Evolutionary conservation across 345 rosid species (phyloP).

Genomic region (Odontarrhena argentea): DNA sequence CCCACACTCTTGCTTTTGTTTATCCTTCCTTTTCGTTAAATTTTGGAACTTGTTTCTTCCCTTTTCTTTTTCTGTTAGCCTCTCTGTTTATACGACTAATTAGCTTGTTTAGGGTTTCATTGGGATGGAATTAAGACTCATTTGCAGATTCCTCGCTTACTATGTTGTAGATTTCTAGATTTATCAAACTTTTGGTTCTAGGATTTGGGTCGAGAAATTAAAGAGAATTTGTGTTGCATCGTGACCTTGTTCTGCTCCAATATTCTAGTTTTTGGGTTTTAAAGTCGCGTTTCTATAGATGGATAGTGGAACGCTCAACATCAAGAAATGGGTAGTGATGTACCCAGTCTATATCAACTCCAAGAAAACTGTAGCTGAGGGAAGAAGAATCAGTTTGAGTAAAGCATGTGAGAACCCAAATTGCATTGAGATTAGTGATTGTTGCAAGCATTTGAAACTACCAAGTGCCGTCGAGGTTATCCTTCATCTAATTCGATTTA

Average conservation of each 20-base stretch:
- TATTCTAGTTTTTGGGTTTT: background rate
- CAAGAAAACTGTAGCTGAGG: constrained; percentile 89
- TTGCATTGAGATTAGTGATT: constrained; percentile 78
- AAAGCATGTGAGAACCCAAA: constrained; percentile 90
- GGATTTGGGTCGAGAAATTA: background rate
- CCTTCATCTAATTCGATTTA: background rate
- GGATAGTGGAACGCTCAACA: constrained; percentile 49
- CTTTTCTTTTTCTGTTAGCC: background rate
- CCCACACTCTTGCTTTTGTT: too few relatives aligned
- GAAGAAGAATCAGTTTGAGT: constrained; percentile 65
- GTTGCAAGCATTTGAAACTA: constrained; percentile 75
- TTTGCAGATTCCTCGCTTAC: background rate
- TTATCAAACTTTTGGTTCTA: background rate
- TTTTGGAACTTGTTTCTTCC: background rate
- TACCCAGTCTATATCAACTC: constrained; percentile 89
- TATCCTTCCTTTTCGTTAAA: too few relatives aligned
- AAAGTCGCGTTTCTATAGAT: constrained; percentile 30
- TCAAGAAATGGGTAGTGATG: constrained; percentile 80
- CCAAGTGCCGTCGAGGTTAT: constrained; percentile 74
- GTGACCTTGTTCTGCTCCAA: background rate
- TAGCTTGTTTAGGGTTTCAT: constrained; percentile 33
- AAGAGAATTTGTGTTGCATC: constrained; percentile 10
- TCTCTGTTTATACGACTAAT: background rate
- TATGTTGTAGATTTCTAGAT: background rate
- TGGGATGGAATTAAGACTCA: background rate